These are phyloP conservation scores for Cutaneotrichosporon cutaneum DNA, from an alignment of 1,284 basidiomycete genomes.

Conservation along the genomic window DNA sequence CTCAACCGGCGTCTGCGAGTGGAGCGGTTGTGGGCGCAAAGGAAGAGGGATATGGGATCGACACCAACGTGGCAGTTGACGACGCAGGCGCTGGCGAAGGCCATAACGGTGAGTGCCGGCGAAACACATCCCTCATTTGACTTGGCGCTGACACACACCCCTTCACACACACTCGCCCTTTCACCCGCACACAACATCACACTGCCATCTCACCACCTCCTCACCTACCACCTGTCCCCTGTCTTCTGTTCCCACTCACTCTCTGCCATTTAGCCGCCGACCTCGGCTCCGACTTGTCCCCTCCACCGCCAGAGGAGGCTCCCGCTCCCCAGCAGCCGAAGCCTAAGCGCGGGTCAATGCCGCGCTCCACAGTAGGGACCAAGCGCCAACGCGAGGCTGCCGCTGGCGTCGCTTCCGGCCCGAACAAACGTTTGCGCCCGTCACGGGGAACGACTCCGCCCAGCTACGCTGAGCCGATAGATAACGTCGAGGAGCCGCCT, in stretches of 20 bases:
- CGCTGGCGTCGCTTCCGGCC: neutral
- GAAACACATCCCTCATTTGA: neutral
- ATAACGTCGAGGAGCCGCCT: neutral
- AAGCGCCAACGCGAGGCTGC: neutral
- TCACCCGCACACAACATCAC: neutral
- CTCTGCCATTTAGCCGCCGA: neutral
- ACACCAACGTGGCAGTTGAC: neutral
- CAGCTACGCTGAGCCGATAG: neutral
- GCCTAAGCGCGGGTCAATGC: neutral
- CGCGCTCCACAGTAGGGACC: neutral
- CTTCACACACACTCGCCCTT: neutral
- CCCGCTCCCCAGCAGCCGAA: neutral
- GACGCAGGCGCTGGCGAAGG: neutral
- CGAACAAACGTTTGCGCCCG: slow-evolving; percentile 3
- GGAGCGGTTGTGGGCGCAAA: neutral
- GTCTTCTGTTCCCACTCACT: neutral
- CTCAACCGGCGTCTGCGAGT: neutral
- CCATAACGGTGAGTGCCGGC: neutral
- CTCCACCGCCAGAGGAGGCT: neutral
- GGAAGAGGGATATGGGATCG: neutral
- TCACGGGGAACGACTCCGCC: neutral
- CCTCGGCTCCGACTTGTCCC: neutral
- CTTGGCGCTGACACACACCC: neutral
- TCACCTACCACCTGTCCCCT: neutral
- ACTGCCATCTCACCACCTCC: neutral